A percentile compares a stretch with the other conserved stretches of the same genome.
Evolutionary conservation across 2,329 filamentous ascomycete species (phyloP).

Genomic region (Aspergillus candidus): DNA sequence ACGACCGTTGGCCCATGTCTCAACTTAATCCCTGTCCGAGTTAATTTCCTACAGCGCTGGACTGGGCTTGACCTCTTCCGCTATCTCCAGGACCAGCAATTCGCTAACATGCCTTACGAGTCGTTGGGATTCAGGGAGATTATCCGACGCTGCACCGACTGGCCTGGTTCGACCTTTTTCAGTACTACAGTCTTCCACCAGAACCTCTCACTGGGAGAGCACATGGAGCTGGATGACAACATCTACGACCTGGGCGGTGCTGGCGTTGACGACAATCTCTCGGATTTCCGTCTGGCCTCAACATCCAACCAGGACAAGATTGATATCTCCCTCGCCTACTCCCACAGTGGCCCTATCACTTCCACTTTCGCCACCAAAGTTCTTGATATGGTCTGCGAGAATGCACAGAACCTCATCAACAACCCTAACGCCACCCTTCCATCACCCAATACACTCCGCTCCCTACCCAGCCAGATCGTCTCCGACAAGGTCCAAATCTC

Average conservation of each 20-base stretch:
- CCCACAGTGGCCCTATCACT: slow-evolving; percentile 30
- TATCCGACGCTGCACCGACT: slow-evolving; percentile 38
- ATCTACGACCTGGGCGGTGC: slow-evolving; percentile 35
- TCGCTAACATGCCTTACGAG: slow-evolving; percentile 52
- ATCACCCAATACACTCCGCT: slow-evolving; percentile 27
- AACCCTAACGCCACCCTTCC: slow-evolving; percentile 31
- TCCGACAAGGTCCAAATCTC: slow-evolving; percentile 21
- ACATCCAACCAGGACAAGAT: slow-evolving; percentile 29
- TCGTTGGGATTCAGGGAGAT: slow-evolving; percentile 52
- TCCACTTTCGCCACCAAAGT: slow-evolving; percentile 29
- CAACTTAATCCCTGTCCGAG: slow-evolving; percentile 60
- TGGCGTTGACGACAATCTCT: slow-evolving; percentile 36
- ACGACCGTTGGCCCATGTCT: slow-evolving; percentile 59
- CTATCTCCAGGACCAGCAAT: slow-evolving; percentile 53
- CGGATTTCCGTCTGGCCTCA: slow-evolving; percentile 37
- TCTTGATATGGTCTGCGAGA: slow-evolving; percentile 38
- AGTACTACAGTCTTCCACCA: slow-evolving; percentile 38
- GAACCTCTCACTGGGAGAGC: slow-evolving; percentile 30
- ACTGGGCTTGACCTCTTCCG: slow-evolving; percentile 49
- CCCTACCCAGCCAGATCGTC: slow-evolving; percentile 27
- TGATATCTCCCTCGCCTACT: slow-evolving; percentile 34
- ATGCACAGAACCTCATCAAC: slow-evolving; percentile 30
- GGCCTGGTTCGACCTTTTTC: slow-evolving; percentile 37
- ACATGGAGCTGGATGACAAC: slow-evolving; percentile 34
- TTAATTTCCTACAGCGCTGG: slow-evolving; percentile 49